Evolutionary conservation across 768 basidiomycete genomes (phyloP), one percentile per base, ranked within the genome.

Genomic region (Trametes cinnabarina): DNA sequence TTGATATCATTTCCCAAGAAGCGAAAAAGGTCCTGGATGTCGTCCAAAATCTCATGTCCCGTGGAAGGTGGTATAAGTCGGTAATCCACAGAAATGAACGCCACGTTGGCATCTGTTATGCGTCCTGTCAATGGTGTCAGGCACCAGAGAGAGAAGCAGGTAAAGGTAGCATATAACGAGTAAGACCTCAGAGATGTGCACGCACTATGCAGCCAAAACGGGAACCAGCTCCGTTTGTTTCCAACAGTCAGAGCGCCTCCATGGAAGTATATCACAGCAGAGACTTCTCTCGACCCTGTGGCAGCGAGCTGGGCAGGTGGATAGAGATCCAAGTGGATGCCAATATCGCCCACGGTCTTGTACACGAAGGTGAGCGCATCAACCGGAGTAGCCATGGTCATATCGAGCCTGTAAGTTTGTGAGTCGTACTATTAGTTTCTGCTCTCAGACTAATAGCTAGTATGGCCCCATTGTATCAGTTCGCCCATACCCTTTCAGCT

Each of bases 51-150:
- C 19, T 83, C 79, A 60, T 84, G 82, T 0, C 79, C 83, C 10
- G 81, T 84, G 0, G 79, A 51, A 2, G 77, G 73, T 1, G 75
- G 79, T 14, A 88, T 57, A 6, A 89, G 79, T 14, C 79, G 76
- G 64, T 89, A 87, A 62, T 89, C 85, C 0, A 82, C 80, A 34
- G 83, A 82, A 42, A 88, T 74, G 66, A 88, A 84, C 4, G 76
- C 77, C 78, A 42, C 11, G 20, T 22, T 22, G 4, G 22, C 19
- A 22, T 32, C 12, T 32, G 30, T 32, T 6, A 32, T 12, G 30
- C 30, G 30, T 32, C 12, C 30, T 32, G n/a, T n/a, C n/a, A n/a
- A n/a, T n/a, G 34, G 14, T 34, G 34, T 34, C 34, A 34, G 14
- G 34, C 34, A 34, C 34, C 8, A 34, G 34, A 14, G 7, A 7